Evolutionary conservation across 2,329 filamentous ascomycete genomes (phyloP).

Genomic region (Dactylellina sp.): DNA sequence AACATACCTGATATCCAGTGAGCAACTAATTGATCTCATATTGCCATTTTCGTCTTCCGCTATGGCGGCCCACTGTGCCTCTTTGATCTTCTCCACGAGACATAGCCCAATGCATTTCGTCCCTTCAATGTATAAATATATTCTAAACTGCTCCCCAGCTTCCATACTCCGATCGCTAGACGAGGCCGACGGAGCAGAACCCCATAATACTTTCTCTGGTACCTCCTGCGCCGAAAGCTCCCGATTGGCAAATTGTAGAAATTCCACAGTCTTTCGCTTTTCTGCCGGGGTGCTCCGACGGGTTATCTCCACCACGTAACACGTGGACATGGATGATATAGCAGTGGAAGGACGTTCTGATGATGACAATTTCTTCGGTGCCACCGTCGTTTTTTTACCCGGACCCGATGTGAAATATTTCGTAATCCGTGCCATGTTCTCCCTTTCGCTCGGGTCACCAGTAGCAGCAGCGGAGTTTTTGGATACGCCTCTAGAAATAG

Average conservation of each 20-base stretch:
- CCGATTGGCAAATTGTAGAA: slow-evolving; percentile 73
- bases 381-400: slow-evolving; percentile 10
- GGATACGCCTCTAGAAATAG: too few relatives aligned
- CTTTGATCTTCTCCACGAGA: slow-evolving; percentile 72
- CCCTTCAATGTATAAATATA: slow-evolving; percentile 72
- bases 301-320: slow-evolving; percentile 71
- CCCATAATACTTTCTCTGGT: slow-evolving; percentile 71
- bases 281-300: slow-evolving; percentile 68
- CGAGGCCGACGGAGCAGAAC: slow-evolving; percentile 60
- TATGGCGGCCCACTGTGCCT: slow-evolving; percentile 63
- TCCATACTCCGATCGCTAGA: slow-evolving; percentile 60
- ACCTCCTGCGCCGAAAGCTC: slow-evolving; percentile 73
- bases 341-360: neutral
- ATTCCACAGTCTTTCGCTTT: slow-evolving; percentile 69
- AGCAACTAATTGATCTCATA: slow-evolving; percentile 32
- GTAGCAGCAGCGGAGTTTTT: slow-evolving; percentile 11
- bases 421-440: slow-evolving; percentile 28
- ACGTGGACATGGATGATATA: slow-evolving; percentile 7
- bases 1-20: slow-evolving; percentile 36
- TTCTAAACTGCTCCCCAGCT: slow-evolving; percentile 68
- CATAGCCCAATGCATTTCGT: slow-evolving; percentile 73
- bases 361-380: slow-evolving; percentile 16
- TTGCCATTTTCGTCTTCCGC: neutral
- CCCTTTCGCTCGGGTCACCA: slow-evolving; percentile 61
- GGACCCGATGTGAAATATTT: slow-evolving; percentile 29